These are phyloP conservation scores for Plasmodium chabaudi DNA, from an alignment of 169 alveolate genomes.

Conservation along the genomic window DNA sequence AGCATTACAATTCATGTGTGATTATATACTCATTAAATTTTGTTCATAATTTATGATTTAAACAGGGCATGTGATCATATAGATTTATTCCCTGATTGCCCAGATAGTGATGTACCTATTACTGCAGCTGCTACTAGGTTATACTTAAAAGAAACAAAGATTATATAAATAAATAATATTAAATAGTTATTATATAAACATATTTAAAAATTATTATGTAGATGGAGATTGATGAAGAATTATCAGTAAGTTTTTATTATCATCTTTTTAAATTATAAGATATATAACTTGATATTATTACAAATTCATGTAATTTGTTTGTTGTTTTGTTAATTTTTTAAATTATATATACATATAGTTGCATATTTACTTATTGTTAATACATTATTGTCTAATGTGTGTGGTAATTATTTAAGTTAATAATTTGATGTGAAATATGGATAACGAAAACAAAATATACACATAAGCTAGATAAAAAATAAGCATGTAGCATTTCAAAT, in stretches of 20 bases:
- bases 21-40: constrained; percentile 11
- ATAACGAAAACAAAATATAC: no score
- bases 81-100: constrained; percentile 39
- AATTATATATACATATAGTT: constrained; percentile 6
- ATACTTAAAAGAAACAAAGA: constrained; percentile 3
- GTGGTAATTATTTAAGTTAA: constrained; percentile 9
- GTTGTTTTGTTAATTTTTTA: constrained; percentile 24
- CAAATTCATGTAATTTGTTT: background rate
- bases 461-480: no score
- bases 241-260: constrained; percentile 30
- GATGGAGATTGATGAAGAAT: constrained; percentile 59
- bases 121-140: constrained; percentile 71
- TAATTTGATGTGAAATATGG: no score
- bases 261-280: background rate
- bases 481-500: no score
- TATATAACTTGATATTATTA: background rate
- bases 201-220: constrained; percentile 2
- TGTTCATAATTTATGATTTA: constrained; percentile 3
- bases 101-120: constrained; percentile 59
- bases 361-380: background rate
- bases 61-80: constrained; percentile 60
- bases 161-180: background rate
- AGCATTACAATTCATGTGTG: background rate
- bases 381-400: background rate
- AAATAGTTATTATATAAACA: background rate